Evolutionary conservation across 2,329 filamentous ascomycete species (phyloP).

Genomic region (Phyllosticta citrichinensis): DNA sequence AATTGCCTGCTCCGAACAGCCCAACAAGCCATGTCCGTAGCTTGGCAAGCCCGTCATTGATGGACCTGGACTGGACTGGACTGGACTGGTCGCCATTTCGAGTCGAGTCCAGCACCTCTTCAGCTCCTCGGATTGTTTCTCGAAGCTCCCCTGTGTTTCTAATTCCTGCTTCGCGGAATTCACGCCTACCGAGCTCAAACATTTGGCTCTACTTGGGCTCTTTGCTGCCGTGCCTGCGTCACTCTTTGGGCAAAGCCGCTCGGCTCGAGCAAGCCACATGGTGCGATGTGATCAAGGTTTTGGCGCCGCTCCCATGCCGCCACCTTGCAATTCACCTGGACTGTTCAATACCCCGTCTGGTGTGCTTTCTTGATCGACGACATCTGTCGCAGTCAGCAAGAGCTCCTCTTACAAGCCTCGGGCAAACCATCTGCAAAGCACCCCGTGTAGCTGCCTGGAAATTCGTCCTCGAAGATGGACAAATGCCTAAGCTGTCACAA

Average conservation of each 20-base stretch:
- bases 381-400: background rate
- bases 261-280: background rate
- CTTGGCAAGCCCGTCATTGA: background rate
- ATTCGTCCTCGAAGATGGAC: too few relatives aligned
- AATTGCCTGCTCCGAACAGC: background rate
- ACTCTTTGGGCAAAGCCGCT: background rate
- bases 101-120: background rate
- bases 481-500: too few relatives aligned
- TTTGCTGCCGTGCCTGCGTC: background rate
- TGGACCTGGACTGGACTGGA: background rate
- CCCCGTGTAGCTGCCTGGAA: too few relatives aligned
- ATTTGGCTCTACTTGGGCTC: too few relatives aligned
- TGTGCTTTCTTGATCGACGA: background rate
- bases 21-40: background rate
- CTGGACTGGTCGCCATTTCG: background rate
- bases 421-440: too few relatives aligned
- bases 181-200: too few relatives aligned
- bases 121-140: background rate
- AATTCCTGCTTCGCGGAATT: too few relatives aligned
- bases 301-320: background rate
- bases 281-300: background rate
- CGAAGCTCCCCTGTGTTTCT: too few relatives aligned
- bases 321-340: background rate
- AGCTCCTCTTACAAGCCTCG: too few relatives aligned
- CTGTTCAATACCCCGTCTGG: background rate